These are phyloP conservation scores for Bonia amplexicaulis DNA, from an alignment of 176 grass and related monocot species.

Conservation along the genomic window DNA sequence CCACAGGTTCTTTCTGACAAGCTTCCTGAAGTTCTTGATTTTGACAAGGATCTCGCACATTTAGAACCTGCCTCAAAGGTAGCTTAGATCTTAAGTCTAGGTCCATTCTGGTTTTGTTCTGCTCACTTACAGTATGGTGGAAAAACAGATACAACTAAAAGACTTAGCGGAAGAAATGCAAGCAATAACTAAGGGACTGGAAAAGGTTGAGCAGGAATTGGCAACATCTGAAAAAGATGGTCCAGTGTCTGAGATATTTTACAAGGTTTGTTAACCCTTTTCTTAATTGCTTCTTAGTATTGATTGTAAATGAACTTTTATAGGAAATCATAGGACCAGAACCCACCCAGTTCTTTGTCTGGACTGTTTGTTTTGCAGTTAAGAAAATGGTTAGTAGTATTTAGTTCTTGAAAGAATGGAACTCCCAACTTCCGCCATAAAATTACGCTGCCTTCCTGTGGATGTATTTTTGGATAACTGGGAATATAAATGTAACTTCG, in stretches of 20 bases:
- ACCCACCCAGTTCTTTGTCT: not conserved
- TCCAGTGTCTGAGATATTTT: conserved; percentile 70
- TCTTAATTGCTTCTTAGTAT: not conserved
- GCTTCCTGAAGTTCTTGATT: conserved; percentile 97
- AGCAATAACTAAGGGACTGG: conserved; percentile 75
- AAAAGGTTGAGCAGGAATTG: conserved; percentile 85
- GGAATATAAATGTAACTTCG: not conserved
- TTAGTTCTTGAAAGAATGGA: too few species aligned
- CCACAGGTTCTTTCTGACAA: conserved; percentile 80
- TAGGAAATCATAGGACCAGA: not conserved
- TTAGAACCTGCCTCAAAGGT: conserved; percentile 92
- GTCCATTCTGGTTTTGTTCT: not conserved
- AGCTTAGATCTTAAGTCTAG: conserved; percentile 21
- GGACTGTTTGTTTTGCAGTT: not conserved
- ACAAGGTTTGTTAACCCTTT: conserved; percentile 43
- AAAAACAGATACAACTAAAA: conserved; percentile 83
- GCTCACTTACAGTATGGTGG: conserved; percentile 13
- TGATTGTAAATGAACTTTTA: not conserved
- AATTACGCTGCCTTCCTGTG: too few species aligned
- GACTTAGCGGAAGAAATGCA: conserved; percentile 91
- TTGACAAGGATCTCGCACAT: conserved; percentile 67
- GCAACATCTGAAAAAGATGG: conserved; percentile 58
- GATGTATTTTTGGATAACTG: not conserved
- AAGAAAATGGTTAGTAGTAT: too few species aligned
- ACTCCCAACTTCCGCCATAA: too few species aligned